Base-by-base conservation (phyloP, 108 stramenopile genomes). In the Nitzschia sp. region DNA sequence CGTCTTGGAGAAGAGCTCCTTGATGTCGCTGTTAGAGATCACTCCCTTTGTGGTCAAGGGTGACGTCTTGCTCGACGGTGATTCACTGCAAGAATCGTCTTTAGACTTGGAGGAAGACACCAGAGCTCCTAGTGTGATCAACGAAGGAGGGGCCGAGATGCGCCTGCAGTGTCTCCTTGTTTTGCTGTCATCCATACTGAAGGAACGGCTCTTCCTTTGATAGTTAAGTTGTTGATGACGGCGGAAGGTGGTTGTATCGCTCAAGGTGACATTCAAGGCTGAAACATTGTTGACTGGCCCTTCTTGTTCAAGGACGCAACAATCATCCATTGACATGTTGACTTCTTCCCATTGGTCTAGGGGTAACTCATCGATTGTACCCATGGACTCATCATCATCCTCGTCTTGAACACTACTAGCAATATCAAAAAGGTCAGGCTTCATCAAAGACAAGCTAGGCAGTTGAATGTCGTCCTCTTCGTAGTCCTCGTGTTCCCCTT, bases 321-420 rank as follows among this genome's bases (percentile, higher is more conserved):
- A n/a, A n/a, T n/a, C n/a, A 42, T 42, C 9, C 38, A 42, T 42
- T 13, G 9, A 42, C 38, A 42, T 42, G 9, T 9, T 9, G 38
- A 42, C 38, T 42, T 6, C 38, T n/a, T 51, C 49, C 49, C 19
- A 51, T 4, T 9, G 5, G 4, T 51, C 49, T 23, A n/a, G 21
- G 11, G 49, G 49, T 19, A 17, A 51, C 49, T 51, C 49, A 51
- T 51, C 49, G 49, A 51, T 51, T 21, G 49, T 51, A 17, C 49
- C 49, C 49, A 51, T 51, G 49, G 49, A 51, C 19, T n/a, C 17
- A 4, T 8, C 21, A 23, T 51, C 49, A 23, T 51, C 49, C 8
- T 23, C 21, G n/a, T 42, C 38, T 9, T n/a, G n/a, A n/a, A 42
- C 15, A 42, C 38, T 42, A 11, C 15, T 15, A 42, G 8, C 38